Evolutionary conservation across 108 stramenopile species (phyloP), one percentile per base, ranked within the genome.

Genomic region (Nitzschia palea): DNA sequence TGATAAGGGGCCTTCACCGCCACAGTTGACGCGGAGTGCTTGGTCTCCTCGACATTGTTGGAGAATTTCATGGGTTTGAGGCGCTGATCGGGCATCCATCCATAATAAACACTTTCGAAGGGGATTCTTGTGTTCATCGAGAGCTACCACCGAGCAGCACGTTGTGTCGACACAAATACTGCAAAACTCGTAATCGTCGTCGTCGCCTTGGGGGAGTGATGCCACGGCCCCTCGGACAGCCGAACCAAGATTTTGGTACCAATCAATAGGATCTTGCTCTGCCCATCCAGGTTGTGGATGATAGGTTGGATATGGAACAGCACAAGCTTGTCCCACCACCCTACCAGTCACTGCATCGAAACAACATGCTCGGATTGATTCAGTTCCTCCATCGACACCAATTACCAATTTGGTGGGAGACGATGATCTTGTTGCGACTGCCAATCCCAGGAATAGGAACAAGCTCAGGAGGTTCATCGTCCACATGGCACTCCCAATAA

Each of bases 341-440:
- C 60, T 58, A 25, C 96, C 96, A 17, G 68, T 76, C 14, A 69
- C 62, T n/a, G 88, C 88, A 65, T 91, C 75, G 65, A 95, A 96
- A 53, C 89, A 86, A 59, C 87, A 83, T 4, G 91, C 96, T 29
- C 96, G 84, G 33, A 96, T 87, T n/a, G 83, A 83, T 66, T 96
- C 96, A 12, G 96, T 96, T 12, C 96, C 96, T 0, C 90, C 91
- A 58, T 96, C 96, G 8, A 95, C 79, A 0, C 93, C 93, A n/a
- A 96, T 77, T 9, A 95, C 96, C 23, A 90, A 30, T 26, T 67
- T 74, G 4, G 15, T 12, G 22, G 47, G 4, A 20, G 15, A 5
- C n/a, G 47, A 18, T n/a, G n/a, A n/a, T n/a, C n/a, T n/a, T n/a
- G n/a, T n/a, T n/a, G n/a, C n/a, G n/a, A n/a, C n/a, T n/a, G n/a